Conservation (phyloP, 2,329 filamentous ascomycete genomes). For the Alternaria novae-zelandiae region DNA sequence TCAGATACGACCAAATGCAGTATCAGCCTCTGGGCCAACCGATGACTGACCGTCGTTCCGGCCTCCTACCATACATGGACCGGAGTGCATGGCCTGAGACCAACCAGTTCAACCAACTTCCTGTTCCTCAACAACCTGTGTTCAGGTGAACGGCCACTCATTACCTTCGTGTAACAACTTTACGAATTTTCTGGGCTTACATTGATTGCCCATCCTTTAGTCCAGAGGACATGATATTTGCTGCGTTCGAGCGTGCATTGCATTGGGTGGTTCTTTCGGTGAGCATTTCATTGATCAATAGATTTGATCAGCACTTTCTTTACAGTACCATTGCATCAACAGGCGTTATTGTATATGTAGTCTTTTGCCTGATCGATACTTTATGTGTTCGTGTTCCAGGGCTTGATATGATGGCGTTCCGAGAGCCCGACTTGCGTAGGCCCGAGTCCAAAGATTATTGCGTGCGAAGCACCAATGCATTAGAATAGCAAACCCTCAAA, state of each 20-base stretch:
- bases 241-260: constrained; percentile 49
- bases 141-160: constrained; percentile 33
- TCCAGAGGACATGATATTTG: constrained; percentile 23
- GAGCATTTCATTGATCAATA: constrained; percentile 20
- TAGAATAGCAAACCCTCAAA: neutral
- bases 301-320: constrained; percentile 15
- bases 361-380: neutral
- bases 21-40: constrained; percentile 58
- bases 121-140: constrained; percentile 45
- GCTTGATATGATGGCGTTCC: neutral
- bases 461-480: neutral
- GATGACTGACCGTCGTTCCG: constrained; percentile 53
- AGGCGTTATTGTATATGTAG: constrained; percentile 25
- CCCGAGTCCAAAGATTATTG: neutral
- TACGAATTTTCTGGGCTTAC: neutral
- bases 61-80: constrained; percentile 54
- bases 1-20: constrained; percentile 58
- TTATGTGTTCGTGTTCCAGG: neutral
- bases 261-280: constrained; percentile 33
- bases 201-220: constrained; percentile 1
- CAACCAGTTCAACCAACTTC: constrained; percentile 49
- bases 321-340: constrained; percentile 23
- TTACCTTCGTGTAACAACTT: constrained; percentile 20
- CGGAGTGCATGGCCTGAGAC: constrained; percentile 47
- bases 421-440: neutral